Percentiles rank a stretch among this genome's conserved stretches.
Evolutionary conservation across 2,329 filamentous ascomycete genomes (phyloP).

Genomic region (Trichophyton verrucosum): DNA sequence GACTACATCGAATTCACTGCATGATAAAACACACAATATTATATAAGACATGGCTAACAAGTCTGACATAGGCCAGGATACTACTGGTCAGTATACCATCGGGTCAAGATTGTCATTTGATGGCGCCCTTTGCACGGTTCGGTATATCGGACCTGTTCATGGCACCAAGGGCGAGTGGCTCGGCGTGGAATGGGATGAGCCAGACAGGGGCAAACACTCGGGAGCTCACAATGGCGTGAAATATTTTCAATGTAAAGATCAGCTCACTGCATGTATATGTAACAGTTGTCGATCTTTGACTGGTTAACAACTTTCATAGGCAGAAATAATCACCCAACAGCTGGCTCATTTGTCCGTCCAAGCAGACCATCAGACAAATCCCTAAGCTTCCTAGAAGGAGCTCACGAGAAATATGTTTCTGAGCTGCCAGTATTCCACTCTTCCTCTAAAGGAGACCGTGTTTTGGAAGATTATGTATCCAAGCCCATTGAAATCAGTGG

Average conservation of each 20-base stretch:
- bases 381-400: conserved; percentile 63
- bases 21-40: background rate
- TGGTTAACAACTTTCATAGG: conserved; percentile 30
- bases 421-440: conserved; percentile 27
- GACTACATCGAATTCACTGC: no score
- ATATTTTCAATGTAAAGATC: conserved; percentile 64
- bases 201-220: conserved; percentile 74
- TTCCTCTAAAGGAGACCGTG: background rate
- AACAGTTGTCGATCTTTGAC: background rate
- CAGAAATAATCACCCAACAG: conserved; percentile 51
- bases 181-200: conserved; percentile 94
- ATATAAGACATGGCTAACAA: background rate
- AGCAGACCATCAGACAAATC: conserved; percentile 55
- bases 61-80: no score
- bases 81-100: conserved; percentile 20
- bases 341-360: conserved; percentile 79
- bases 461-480: background rate
- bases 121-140: conserved; percentile 66
- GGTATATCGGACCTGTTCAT: conserved; percentile 64
- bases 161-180: conserved; percentile 73
- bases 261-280: background rate
- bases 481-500: conserved; percentile 57
- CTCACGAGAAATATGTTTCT: conserved; percentile 72
- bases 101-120: conserved; percentile 74
- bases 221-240: conserved; percentile 65